phyloP scores from a whole-genome alignment of 306 rosid genomes.

The Citrullus mucosospermus region DNA sequence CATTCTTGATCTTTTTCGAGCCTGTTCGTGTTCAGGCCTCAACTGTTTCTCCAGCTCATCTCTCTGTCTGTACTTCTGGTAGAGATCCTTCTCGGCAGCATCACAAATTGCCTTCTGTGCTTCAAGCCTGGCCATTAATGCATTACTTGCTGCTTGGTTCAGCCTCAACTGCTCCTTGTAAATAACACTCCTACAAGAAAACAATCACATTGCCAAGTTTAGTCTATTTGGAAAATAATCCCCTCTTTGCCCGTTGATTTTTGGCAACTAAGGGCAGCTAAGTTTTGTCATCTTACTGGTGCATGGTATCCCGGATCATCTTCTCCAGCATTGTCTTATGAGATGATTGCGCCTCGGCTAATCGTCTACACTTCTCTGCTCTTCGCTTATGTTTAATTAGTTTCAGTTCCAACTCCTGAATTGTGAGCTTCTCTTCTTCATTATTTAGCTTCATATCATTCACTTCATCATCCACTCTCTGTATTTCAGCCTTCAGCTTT shows the following conservation, averaged over 20 bases:
- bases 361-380: slow-evolving; percentile 75
- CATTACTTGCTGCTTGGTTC: slow-evolving; percentile 76
- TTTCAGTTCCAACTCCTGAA: slow-evolving; percentile 64
- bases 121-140: slow-evolving; percentile 94
- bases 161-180: slow-evolving; percentile 93
- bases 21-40: slow-evolving; percentile 66
- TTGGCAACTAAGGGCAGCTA: not conserved
- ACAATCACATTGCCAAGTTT: not conserved
- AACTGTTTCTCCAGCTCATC: slow-evolving; percentile 77
- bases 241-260: not conserved
- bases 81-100: slow-evolving; percentile 75
- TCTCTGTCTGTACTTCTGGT: slow-evolving; percentile 52
- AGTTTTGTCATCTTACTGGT: slow-evolving; percentile 52
- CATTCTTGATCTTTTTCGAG: slow-evolving; percentile 78
- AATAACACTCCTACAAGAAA: slow-evolving; percentile 65
- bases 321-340: slow-evolving; percentile 75
- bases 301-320: slow-evolving; percentile 97
- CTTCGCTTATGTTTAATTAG: slow-evolving; percentile 61
- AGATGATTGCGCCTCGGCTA: slow-evolving; percentile 89
- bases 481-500: slow-evolving; percentile 58
- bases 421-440: slow-evolving; percentile 62
- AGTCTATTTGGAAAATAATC: not conserved
- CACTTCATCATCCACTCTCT: slow-evolving; percentile 62
- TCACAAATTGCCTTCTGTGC: slow-evolving; percentile 75
- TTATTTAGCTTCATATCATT: slow-evolving; percentile 52